Evolutionary conservation across 78 protist species (phyloP), one percentile per base, ranked within the genome.

Genomic region (Chrysochromulina tobinii): DNA sequence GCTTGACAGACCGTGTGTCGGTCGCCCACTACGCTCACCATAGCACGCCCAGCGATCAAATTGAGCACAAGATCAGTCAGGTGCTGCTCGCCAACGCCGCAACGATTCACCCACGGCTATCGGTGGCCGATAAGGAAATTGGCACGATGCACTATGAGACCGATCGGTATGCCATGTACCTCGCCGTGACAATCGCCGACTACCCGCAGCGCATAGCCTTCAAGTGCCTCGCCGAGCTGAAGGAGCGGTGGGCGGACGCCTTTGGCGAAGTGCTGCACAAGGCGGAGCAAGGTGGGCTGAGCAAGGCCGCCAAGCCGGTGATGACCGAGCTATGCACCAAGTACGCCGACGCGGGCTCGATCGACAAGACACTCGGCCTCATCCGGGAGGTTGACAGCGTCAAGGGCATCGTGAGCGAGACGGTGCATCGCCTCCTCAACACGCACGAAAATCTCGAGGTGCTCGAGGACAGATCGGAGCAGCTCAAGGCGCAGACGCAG

Each of bases 161-260:
- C 55, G 81, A 73, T 11, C 25, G 20, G 20, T 6, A 0, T 2
- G 15, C 20, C n/a, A 48, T 48, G 55, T 73, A 73, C 81, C 9
- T 73, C 6, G 21, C 48, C 9, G 15, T 73, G 21, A 73, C 81
- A 1, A 1, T 55, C 11, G 4, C 51, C 55, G 81, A 73, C 23
- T 73, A 73, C 55, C 81, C 81, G n/a, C 81, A 73, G 81, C 50
- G 81, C 57, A 48, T 23, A 1, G 81, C 81, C 57, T 73, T 73
- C 81, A 38, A 48, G 55, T 14, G 9, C 57, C 81, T 73, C 57
- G 81, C 14, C 21, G 81, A 73, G 81, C 50, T 73, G n/a, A 2
- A 12, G 55, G 57, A 11, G 25, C 81, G 55, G n/a, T 73, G 27
- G 8, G 2, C 6, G 23, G 54, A 0, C 55, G 27, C 8, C n/a